phyloP scores from a whole-genome alignment of 129 eudicot species.

The Artemisia annua region DNA sequence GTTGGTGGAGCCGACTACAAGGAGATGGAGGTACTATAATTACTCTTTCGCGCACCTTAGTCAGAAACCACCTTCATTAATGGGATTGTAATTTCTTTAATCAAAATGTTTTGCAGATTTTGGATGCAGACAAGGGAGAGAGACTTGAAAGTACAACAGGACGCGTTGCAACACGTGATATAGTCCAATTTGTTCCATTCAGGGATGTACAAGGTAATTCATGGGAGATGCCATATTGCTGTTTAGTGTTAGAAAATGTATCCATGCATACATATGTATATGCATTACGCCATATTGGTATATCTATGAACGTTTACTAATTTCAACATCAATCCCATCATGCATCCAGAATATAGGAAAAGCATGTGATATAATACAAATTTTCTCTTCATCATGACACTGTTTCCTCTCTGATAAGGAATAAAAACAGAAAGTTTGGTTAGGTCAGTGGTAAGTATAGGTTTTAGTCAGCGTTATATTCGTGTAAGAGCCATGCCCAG shows the following conservation, averaged over 20 bases:
- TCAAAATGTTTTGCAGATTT: constrained; percentile 44
- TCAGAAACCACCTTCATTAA: neutral
- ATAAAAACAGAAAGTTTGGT: too few relatives aligned
- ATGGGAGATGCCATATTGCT: neutral
- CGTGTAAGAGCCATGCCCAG: neutral
- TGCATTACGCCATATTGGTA: neutral
- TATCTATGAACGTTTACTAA: neutral
- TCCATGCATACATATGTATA: neutral
- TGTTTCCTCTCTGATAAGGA: too few relatives aligned
- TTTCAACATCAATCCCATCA: neutral
- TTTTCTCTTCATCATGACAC: too few relatives aligned
- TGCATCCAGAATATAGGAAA: too few relatives aligned
- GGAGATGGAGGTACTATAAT: constrained; percentile 90
- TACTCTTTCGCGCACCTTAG: constrained; percentile 16
- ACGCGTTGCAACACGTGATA: constrained; percentile 95
- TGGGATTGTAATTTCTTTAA: neutral
- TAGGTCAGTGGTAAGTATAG: too few relatives aligned
- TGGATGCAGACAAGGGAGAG: constrained; percentile 92
- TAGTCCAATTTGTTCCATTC: constrained; percentile 94
- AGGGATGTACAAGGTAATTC: constrained; percentile 84
- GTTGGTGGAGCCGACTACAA: constrained; percentile 99
- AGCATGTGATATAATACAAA: too few relatives aligned
- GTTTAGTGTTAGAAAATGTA: too few relatives aligned
- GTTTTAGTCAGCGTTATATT: too few relatives aligned
- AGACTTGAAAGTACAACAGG: constrained; percentile 93